Percentiles rank a stretch among this genome's conserved stretches.
Evolutionary conservation across 305 asterid species (phyloP).

Genomic region (Andrographis paniculata): DNA sequence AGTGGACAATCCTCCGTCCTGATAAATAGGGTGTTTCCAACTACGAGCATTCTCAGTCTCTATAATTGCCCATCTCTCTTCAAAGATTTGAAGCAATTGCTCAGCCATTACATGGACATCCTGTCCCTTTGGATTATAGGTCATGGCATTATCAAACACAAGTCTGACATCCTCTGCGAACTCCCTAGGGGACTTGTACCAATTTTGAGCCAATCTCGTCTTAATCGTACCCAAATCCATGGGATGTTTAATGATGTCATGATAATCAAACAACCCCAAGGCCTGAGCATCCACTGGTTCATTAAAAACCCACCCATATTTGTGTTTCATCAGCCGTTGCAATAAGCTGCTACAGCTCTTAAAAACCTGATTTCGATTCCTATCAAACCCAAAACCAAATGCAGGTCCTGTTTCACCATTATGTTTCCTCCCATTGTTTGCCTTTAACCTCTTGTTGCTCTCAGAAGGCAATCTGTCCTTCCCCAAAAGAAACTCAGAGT

Average conservation of each 20-base stretch:
- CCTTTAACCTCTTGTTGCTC: slow-evolving; percentile 38
- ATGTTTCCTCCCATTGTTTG: slow-evolving; percentile 21
- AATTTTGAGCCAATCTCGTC: slow-evolving; percentile 28
- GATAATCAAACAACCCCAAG: slow-evolving; percentile 41
- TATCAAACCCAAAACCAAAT: slow-evolving; percentile 24
- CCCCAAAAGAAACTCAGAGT: slow-evolving; percentile 56
- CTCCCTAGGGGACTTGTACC: slow-evolving; percentile 41
- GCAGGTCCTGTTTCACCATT: slow-evolving; percentile 12
- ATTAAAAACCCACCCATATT: slow-evolving; percentile 51
- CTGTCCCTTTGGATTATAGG: slow-evolving; percentile 55
- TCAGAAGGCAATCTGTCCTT: slow-evolving; percentile 57
- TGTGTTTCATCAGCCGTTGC: slow-evolving; percentile 53
- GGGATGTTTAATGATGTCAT: slow-evolving; percentile 41
- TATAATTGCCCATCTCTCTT: slow-evolving; percentile 46
- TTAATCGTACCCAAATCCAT: slow-evolving; percentile 56
- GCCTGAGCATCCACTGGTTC: slow-evolving; percentile 40
- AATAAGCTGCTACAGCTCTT: slow-evolving; percentile 39
- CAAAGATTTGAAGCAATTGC: slow-evolving; percentile 34
- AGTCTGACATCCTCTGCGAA: slow-evolving; percentile 59
- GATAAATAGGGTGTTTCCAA: slow-evolving; percentile 31
- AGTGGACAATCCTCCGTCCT: slow-evolving; percentile 28
- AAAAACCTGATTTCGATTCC: slow-evolving; percentile 22
- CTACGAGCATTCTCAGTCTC: slow-evolving; percentile 36
- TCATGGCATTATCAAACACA: slow-evolving; percentile 52
- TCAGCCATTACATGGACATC: slow-evolving; percentile 55